Conservation (phyloP, 805 yeast genomes). For the Kodamaea laetipori region DNA sequence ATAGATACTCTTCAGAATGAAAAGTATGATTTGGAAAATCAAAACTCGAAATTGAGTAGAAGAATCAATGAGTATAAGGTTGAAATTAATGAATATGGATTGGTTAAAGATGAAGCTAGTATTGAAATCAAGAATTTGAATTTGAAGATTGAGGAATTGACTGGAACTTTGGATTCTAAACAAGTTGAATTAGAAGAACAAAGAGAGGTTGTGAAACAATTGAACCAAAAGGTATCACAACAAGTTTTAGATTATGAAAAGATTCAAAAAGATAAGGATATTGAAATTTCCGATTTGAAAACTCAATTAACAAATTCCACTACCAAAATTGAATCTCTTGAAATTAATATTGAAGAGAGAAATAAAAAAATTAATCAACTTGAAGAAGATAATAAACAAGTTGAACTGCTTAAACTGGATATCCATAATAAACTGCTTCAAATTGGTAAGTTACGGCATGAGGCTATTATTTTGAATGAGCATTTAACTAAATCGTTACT, state of each 20-base stretch:
- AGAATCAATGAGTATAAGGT: slow-evolving; percentile 42
- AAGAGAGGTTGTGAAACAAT: slow-evolving; percentile 19
- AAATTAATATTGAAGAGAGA: slow-evolving; percentile 24
- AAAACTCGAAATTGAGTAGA: slow-evolving; percentile 38
- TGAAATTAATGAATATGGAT: slow-evolving; percentile 45
- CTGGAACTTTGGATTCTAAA: slow-evolving; percentile 39
- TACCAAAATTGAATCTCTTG: slow-evolving; percentile 28
- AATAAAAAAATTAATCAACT: slow-evolving; percentile 14
- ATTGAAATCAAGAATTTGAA: slow-evolving; percentile 44
- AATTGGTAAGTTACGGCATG: slow-evolving; percentile 91
- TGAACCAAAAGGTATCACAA: slow-evolving; percentile 12
- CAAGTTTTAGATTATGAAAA: neutral
- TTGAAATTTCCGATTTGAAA: neutral
- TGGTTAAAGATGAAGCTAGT: slow-evolving; percentile 39
- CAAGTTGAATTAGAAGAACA: slow-evolving; percentile 21
- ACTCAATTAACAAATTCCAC: slow-evolving; percentile 7
- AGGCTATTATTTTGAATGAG: slow-evolving; percentile 89
- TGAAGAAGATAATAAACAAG: slow-evolving; percentile 24
- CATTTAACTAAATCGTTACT: slow-evolving; percentile 92
- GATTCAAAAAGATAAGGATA: slow-evolving; percentile 8
- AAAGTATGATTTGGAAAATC: slow-evolving; percentile 43
- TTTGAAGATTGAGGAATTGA: slow-evolving; percentile 46
- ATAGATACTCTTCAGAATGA: slow-evolving; percentile 41
- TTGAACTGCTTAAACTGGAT: slow-evolving; percentile 60
- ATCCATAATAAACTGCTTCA: slow-evolving; percentile 61